phyloP scores from a whole-genome alignment of 495 filamentous ascomycete genomes.

The Durotheca rogersii region DNA sequence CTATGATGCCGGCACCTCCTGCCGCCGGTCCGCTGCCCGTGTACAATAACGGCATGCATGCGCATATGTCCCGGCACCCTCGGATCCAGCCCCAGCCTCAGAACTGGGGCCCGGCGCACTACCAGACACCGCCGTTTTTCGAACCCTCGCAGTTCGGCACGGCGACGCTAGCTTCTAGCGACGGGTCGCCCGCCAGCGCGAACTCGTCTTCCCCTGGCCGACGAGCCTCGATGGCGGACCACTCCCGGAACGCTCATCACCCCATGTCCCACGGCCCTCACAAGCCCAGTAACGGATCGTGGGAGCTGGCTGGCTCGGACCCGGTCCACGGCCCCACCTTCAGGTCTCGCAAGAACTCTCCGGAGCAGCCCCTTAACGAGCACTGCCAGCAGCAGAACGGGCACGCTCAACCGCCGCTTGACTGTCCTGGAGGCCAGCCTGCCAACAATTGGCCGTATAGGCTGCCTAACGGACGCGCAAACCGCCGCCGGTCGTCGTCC shows the following conservation, averaged over 20 bases:
- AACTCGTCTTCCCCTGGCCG: not conserved
- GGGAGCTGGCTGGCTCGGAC: slow-evolving; percentile 12
- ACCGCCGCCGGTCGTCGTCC: not conserved
- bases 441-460: too few relatives aligned
- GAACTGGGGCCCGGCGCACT: too few relatives aligned
- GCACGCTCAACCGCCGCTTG: too few relatives aligned
- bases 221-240: not conserved
- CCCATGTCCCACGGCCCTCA: not conserved
- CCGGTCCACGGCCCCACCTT: slow-evolving; percentile 23
- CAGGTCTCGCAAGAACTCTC: slow-evolving; percentile 7
- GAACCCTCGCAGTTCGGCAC: too few relatives aligned
- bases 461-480: too few relatives aligned
- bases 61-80: too few relatives aligned
- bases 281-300: slow-evolving; percentile 5
- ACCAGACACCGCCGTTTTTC: too few relatives aligned
- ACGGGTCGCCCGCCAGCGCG: not conserved
- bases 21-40: too few relatives aligned
- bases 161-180: not conserved
- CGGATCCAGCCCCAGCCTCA: too few relatives aligned
- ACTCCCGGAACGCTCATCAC: not conserved
- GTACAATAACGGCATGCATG: too few relatives aligned
- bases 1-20: too few relatives aligned
- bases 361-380: not conserved
- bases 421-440: too few relatives aligned
- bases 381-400: not conserved